These are phyloP conservation scores for Aspergillus nomiae DNA, from an alignment of 2,329 filamentous ascomycete genomes.

Conservation along the genomic window DNA sequence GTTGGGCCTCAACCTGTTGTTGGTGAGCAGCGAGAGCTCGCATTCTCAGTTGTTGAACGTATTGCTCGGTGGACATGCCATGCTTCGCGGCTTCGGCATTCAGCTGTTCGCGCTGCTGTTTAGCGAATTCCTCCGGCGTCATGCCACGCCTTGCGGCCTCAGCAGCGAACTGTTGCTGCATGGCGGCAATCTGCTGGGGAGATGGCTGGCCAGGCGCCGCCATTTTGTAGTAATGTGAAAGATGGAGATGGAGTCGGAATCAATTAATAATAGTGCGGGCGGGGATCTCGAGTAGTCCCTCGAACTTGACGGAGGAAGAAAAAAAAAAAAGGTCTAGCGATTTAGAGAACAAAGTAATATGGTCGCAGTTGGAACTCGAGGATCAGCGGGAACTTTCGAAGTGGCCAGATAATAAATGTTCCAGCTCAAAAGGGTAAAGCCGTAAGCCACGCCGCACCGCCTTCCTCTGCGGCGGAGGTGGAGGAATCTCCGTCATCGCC, in stretches of 20 bases:
- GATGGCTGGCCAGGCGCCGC: slow-evolving; percentile 57
- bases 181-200: slow-evolving; percentile 80
- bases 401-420: slow-evolving; percentile 21
- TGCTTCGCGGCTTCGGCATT: slow-evolving; percentile 53
- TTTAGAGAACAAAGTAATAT: not conserved
- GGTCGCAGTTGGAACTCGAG: slow-evolving; percentile 1
- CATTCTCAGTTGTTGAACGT: slow-evolving; percentile 47
- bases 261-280: not conserved
- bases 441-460: slow-evolving; percentile 14
- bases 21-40: slow-evolving; percentile 50
- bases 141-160: slow-evolving; percentile 86
- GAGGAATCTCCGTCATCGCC: not conserved
- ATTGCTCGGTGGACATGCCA: slow-evolving; percentile 54
- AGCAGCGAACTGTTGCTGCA: slow-evolving; percentile 78
- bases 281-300: not conserved
- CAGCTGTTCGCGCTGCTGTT: slow-evolving; percentile 54
- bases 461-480: slow-evolving; percentile 6
- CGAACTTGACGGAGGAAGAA: slow-evolving; percentile 6
- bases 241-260: not conserved
- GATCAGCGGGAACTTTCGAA: slow-evolving; percentile 8
- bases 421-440: slow-evolving; percentile 6
- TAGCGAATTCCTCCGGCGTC: slow-evolving; percentile 80
- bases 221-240: slow-evolving; percentile 28
- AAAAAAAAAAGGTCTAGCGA: not conserved
- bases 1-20: slow-evolving; percentile 38